Evolutionary conservation across 2,329 filamentous ascomycete species (phyloP).

Genomic region (Penicillium sp.): DNA sequence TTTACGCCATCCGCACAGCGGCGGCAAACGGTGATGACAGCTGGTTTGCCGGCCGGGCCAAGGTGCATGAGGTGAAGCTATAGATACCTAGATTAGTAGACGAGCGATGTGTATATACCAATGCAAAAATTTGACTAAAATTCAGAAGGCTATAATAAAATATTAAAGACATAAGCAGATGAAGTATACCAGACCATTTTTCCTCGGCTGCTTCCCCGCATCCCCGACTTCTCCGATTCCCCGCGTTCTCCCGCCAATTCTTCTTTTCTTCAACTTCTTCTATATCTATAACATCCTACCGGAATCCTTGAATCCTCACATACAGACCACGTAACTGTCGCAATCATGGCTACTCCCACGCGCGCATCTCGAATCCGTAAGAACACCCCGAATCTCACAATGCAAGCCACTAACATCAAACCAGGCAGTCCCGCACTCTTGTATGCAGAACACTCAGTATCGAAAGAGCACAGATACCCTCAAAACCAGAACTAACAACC

Average conservation of each 20-base stretch:
- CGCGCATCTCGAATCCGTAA: conserved; percentile 30
- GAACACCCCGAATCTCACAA: conserved; percentile 3
- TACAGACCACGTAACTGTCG: neutral
- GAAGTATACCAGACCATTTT: neutral
- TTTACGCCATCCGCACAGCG: conserved; percentile 49
- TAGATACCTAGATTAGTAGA: conserved; percentile 14
- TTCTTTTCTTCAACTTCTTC: neutral
- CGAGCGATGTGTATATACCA: conserved; percentile 3
- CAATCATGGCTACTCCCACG: conserved; percentile 12
- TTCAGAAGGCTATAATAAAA: neutral
- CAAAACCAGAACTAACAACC: neutral
- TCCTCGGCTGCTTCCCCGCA: conserved; percentile 21
- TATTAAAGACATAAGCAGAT: neutral
- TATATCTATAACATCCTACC: neutral
- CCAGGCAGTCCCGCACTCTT: conserved; percentile 50
- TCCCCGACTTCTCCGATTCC: conserved; percentile 15
- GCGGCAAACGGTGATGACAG: conserved; percentile 34
- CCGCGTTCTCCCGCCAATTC: neutral
- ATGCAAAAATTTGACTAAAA: neutral
- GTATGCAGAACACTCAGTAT: conserved; percentile 31
- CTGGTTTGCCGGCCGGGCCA: conserved; percentile 40
- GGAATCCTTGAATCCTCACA: neutral
- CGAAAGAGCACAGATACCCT: neutral
- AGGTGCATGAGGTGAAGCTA: conserved; percentile 35
- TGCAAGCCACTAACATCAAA: conserved; percentile 13